Conservation (phyloP, 148 eudicot genomes). For the Linanthus parryae region DNA sequence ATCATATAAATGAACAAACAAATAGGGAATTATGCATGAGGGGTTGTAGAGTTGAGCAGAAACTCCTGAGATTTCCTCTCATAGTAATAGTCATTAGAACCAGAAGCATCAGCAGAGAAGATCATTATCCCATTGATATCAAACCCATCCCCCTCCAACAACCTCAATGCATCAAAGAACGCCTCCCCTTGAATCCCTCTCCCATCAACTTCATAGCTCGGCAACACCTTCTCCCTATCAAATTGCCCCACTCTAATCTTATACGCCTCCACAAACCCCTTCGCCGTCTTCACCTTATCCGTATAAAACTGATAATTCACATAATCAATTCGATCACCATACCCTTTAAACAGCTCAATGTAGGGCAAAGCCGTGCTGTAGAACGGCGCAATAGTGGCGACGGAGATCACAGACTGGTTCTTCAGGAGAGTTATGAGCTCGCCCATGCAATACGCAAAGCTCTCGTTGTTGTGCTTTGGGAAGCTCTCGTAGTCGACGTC, state of each 20-base stretch:
- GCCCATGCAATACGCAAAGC: slow-evolving; percentile 35
- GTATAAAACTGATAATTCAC: slow-evolving; percentile 42
- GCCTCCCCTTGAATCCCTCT: slow-evolving; percentile 45
- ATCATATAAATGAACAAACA: too few species aligned
- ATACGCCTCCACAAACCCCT: slow-evolving; percentile 20
- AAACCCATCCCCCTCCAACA: slow-evolving; percentile 25
- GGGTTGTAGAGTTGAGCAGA: slow-evolving; percentile 26
- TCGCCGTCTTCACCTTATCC: slow-evolving; percentile 25
- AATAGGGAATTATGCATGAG: too few species aligned
- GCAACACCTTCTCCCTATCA: slow-evolving; percentile 22
- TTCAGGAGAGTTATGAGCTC: slow-evolving; percentile 28
- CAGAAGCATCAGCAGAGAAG: slow-evolving; percentile 41
- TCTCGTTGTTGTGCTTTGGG: slow-evolving; percentile 22
- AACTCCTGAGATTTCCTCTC: slow-evolving; percentile 30
- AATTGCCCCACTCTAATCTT: slow-evolving; percentile 16
- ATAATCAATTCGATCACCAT: slow-evolving; percentile 30
- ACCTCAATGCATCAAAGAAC: slow-evolving; percentile 23
- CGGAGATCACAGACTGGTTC: slow-evolving; percentile 28
- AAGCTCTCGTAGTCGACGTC: slow-evolving; percentile 38
- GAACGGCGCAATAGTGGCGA: slow-evolving; percentile 30
- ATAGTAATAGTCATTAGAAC: slow-evolving; percentile 15
- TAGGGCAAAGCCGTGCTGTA: slow-evolving; percentile 20
- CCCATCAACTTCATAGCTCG: slow-evolving; percentile 36
- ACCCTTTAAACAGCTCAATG: slow-evolving; percentile 12
- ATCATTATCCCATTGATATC: slow-evolving; percentile 36